Evolutionary conservation across 2,329 filamentous ascomycete genomes (phyloP).

Genomic region (Neopestalotiopsis sp.): DNA sequence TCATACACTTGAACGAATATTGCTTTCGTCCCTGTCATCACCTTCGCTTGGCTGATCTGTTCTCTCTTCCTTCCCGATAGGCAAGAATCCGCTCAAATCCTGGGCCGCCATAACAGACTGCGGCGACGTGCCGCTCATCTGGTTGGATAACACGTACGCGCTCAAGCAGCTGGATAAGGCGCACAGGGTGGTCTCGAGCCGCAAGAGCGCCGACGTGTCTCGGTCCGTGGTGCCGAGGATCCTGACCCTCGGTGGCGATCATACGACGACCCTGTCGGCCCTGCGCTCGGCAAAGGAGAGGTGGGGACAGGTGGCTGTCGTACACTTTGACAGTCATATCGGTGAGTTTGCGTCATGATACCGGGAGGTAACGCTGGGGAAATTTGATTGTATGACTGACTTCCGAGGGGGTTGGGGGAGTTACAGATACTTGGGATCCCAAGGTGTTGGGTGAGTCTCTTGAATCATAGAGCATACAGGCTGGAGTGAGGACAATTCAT

Average conservation of each 20-base stretch:
- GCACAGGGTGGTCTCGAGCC: constrained; percentile 46
- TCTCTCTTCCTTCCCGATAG: constrained; percentile 22
- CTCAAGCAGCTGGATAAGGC: constrained; percentile 77
- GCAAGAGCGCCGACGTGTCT: constrained; percentile 45
- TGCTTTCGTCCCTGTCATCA: too few relatives aligned
- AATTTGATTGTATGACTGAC: not conserved
- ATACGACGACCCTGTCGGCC: constrained; percentile 66
- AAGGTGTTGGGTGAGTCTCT: too few relatives aligned
- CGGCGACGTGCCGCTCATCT: constrained; percentile 78
- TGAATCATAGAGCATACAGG: too few relatives aligned
- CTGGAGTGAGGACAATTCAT: too few relatives aligned
- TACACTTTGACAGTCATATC: constrained; percentile 71
- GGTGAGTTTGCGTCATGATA: constrained; percentile 37
- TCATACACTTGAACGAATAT: too few relatives aligned
- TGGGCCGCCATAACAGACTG: constrained; percentile 80
- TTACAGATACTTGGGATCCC: constrained; percentile 73
- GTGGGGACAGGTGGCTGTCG: constrained; percentile 64
- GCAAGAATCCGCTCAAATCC: constrained; percentile 70
- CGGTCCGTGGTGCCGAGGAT: constrained; percentile 54
- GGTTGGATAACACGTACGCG: constrained; percentile 77
- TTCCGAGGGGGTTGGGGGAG: too few relatives aligned
- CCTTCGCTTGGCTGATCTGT: not conserved
- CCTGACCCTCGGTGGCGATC: constrained; percentile 68
- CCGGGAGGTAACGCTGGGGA: not conserved
- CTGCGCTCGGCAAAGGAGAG: constrained; percentile 61